These are phyloP conservation scores for Chytriomyces sp. DNA, from an alignment of 192 early-diverging fungal species.

Conservation along the genomic window DNA sequence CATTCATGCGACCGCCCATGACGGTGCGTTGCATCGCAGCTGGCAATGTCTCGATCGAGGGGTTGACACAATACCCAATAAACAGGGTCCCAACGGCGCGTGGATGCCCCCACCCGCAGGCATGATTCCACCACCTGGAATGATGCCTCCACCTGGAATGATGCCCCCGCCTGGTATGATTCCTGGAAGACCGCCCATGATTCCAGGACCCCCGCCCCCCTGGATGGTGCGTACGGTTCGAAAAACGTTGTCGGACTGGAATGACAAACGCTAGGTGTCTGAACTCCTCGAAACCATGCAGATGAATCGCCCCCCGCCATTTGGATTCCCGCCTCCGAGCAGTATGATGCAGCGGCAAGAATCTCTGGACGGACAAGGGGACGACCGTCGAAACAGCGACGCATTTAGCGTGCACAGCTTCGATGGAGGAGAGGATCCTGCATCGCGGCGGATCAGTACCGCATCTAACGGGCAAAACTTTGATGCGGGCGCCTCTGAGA, in stretches of 20 bases:
- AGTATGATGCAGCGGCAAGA: background rate
- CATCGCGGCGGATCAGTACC: background rate
- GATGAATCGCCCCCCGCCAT: background rate
- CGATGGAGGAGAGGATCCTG: background rate
- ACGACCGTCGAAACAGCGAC: background rate
- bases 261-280: background rate
- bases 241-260: background rate
- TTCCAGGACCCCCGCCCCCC: constrained; percentile 24
- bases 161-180: background rate
- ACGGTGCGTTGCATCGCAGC: background rate
- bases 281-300: background rate
- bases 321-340: background rate
- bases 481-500: background rate
- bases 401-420: background rate
- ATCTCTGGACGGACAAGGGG: background rate
- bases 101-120: constrained; percentile 20
- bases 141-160: background rate
- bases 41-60: background rate
- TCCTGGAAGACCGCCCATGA: constrained; percentile 6
- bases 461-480: background rate
- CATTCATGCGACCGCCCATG: constrained; percentile 23
- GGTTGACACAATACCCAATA: background rate
- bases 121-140: constrained; percentile 24
- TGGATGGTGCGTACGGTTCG: constrained; percentile 17
- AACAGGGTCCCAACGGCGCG: constrained; percentile 10